Percentiles rank a stretch among this genome's conserved stretches.
Evolutionary conservation across 306 rosid genomes (phyloP).

Genomic region (Ormosia emarginata): DNA sequence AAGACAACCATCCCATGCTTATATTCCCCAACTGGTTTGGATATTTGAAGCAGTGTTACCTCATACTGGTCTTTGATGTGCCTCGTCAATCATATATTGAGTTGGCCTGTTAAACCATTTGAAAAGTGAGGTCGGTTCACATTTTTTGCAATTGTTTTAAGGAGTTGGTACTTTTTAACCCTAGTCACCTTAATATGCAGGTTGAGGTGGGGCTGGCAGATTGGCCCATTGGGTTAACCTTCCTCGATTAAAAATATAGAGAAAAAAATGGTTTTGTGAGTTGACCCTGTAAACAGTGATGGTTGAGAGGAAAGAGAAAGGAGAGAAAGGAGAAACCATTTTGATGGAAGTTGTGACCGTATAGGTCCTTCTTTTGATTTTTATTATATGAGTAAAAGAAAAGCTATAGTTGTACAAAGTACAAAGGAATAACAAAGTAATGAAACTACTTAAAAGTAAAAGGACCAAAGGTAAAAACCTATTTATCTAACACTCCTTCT

Average conservation of each 20-base stretch:
- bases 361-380: too few relatives aligned
- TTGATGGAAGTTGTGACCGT: too few relatives aligned
- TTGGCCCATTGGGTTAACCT: not conserved
- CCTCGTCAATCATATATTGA: not conserved
- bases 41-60: not conserved
- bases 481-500: too few relatives aligned
- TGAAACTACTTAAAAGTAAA: too few relatives aligned
- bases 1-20: not conserved
- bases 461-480: too few relatives aligned
- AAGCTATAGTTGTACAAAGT: too few relatives aligned
- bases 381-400: too few relatives aligned
- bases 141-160: not conserved
- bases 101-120: not conserved
- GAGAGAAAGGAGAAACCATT: too few relatives aligned
- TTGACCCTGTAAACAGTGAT: not conserved
- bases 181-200: not conserved
- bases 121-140: not conserved
- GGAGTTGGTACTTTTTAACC: not conserved
- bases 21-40: not conserved
- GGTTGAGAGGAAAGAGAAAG: too few relatives aligned
- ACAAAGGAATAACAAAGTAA: too few relatives aligned
- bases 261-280: not conserved
- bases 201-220: not conserved
- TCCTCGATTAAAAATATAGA: not conserved
- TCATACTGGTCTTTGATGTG: not conserved